Evolutionary conservation across 2,329 filamentous ascomycete genomes (phyloP).

Genomic region (Dichotomopilus funicola): DNA sequence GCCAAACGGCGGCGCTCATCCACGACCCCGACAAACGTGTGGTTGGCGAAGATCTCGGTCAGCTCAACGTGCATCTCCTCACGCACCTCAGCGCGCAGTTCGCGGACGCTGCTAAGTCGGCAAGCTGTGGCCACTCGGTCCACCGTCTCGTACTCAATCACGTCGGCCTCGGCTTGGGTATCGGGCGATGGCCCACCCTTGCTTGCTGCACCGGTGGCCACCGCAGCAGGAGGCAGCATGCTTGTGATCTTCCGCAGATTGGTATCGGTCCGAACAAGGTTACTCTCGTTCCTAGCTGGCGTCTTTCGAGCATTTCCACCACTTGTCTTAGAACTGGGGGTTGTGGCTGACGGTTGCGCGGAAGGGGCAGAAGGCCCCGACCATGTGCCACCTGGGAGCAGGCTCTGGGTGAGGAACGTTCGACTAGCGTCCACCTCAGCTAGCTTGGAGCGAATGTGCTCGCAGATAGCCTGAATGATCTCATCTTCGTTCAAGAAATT

Average conservation of each 20-base stretch:
- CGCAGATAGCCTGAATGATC: slow-evolving; percentile 80
- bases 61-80: slow-evolving; percentile 77
- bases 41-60: slow-evolving; percentile 77
- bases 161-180: slow-evolving; percentile 32
- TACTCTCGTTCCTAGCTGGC: slow-evolving; percentile 67
- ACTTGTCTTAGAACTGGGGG: slow-evolving; percentile 30
- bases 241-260: slow-evolving; percentile 90
- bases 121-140: slow-evolving; percentile 65
- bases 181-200: slow-evolving; percentile 25
- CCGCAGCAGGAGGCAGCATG: slow-evolving; percentile 66
- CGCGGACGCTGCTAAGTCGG: slow-evolving; percentile 76
- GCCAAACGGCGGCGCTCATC: slow-evolving; percentile 80
- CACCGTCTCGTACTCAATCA: slow-evolving; percentile 61
- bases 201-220: slow-evolving; percentile 30
- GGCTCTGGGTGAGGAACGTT: slow-evolving; percentile 87
- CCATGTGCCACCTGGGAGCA: slow-evolving; percentile 61
- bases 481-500: slow-evolving; percentile 98
- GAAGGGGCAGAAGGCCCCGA: slow-evolving; percentile 21
- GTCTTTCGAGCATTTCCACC: slow-evolving; percentile 35
- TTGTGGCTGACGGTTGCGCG: slow-evolving; percentile 24
- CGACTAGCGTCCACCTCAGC: slow-evolving; percentile 87
- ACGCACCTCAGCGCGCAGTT: slow-evolving; percentile 73
- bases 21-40: slow-evolving; percentile 90
- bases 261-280: slow-evolving; percentile 82
- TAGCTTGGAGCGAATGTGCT: slow-evolving; percentile 68